Base-by-base conservation (phyloP, 192 early-diverging fungal genomes). In the Phlyctochytrium planicorne region DNA sequence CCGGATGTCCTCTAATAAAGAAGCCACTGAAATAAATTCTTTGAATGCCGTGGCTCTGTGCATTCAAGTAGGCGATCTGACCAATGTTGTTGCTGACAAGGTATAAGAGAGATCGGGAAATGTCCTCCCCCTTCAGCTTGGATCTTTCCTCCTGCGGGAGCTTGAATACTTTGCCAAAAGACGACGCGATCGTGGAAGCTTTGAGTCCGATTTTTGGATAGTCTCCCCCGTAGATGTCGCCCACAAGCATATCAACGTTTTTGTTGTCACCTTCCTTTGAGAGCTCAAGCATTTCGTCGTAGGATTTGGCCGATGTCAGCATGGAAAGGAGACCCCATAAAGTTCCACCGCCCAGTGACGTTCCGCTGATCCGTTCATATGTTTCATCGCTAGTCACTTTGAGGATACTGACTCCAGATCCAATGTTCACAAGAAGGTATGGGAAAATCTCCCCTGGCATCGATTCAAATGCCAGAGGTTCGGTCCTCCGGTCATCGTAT, bases 71-170 rank as follows among this genome's bases (percentile, higher is more conserved):
- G 0, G 95, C 97, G 62, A 99, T 97, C 75, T 99, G 97, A 10
- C 97, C 95, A 84, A 99, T 93, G 74, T 97, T 99, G 82, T 99
- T 99, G 75, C 93, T 90, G 47, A 99, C 90, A 91, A 99, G 93
- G 78, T 91, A 97, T 62, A 99, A 82, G 59, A 99, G 77, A 60
- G 91, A 92, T 56, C 91, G 81, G 2, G 93, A 88, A 64, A 99
- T 91, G 69, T 99, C 97, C 36, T 88, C 84, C 40, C 87, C 82
- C 32, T 76, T 80, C 70, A 93, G 90, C 59, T 82, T 79, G 27
- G 72, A 79, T 32, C 83, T 66, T 50, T 85, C 83, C 57, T 78
- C 83, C n/a, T 76, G 72, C 10, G 90, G 84, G 65, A 91, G 90
- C 78, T 94, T 94, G 78, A 94, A 96, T 52, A 97, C 95, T 68